Conservation (phyloP, 805 yeast species). For the Myxozyma melibiosi region DNA sequence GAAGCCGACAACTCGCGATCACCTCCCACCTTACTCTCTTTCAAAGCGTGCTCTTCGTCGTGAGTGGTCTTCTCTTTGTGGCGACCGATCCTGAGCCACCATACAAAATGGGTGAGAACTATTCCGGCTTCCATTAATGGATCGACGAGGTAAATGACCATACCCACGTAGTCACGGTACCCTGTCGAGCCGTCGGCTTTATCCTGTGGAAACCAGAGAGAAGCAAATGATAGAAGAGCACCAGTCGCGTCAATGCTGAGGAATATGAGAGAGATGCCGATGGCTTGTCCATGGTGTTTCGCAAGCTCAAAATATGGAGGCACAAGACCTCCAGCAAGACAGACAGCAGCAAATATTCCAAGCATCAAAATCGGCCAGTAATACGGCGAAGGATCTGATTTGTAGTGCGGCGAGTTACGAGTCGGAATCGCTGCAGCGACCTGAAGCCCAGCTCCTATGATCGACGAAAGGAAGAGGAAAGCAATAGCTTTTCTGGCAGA, state of each 20-base stretch:
- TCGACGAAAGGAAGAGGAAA: conserved; percentile 46
- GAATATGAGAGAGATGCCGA: conserved; percentile 85
- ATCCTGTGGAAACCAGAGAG: conserved; percentile 52
- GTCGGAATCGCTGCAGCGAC: conserved; percentile 73
- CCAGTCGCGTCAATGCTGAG: conserved; percentile 76
- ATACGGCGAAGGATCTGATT: conserved; percentile 48
- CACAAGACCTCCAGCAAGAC: conserved; percentile 73
- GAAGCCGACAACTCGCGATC: no score
- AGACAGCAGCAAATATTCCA: conserved; percentile 79
- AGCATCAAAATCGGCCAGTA: conserved; percentile 78
- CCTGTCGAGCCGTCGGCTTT: conserved; percentile 38
- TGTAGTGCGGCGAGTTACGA: conserved; percentile 1
- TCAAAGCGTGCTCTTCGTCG: no score
- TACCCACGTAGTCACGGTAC: conserved; percentile 65
- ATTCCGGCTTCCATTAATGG: conserved; percentile 78
- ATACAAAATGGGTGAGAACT: conserved; percentile 56
- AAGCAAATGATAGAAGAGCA: conserved; percentile 73
- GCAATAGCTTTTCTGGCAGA: conserved; percentile 45
- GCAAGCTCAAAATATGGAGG: conserved; percentile 89
- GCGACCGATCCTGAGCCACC: conserved; percentile 28
- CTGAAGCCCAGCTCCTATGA: conserved; percentile 60
- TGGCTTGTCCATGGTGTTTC: conserved; percentile 78
- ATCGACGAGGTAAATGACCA: conserved; percentile 72
- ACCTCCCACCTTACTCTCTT: no score
- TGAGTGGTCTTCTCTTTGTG: no score